Evolutionary conservation across 2,329 filamentous ascomycete genomes (phyloP), one percentile per base, ranked within the genome.

Genomic region (Paracamarosporium sp.): DNA sequence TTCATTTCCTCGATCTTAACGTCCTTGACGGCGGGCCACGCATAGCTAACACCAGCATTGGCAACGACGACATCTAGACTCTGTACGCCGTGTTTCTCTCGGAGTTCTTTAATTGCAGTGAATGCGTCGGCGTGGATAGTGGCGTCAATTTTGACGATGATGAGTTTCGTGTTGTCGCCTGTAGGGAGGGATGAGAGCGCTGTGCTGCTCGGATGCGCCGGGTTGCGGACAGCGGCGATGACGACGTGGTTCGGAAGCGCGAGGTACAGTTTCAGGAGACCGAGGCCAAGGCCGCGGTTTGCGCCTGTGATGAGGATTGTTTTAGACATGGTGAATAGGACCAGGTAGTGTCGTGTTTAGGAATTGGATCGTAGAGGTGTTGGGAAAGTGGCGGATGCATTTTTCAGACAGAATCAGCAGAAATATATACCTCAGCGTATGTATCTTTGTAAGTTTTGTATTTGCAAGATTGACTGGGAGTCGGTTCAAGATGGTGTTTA

Each of bases 171-270:
- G 11, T 24, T 17, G 3, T 11, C 6, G 3, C 5, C 47, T 3
- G 33, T 65, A 17, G 67, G 61, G 4, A 74, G 52, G 8, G 59
- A 36, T 9, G 57, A 47, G 4, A 80, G 68, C 5, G 66, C 60
- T 1, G 67, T 31, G 4, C 68, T 64, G 27, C 62, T 68, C 5
- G 65, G 47, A 22, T 71, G 59, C 1, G 56, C 44, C 1, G 65
- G 70, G 31, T 74, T 61, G n/a, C 78, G 78, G 28, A 78, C 68
- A 4, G 73, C 77, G 17, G 76, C 78, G 9, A 82, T 75, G 46
- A 81, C 74, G 30, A 64, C 78, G 27, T 73, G 74, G 36, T 74
- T 64, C 5, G 77, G 74, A 4, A 74, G 66, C 2, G 60, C 53
- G 38, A 81, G 74, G 61, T 77, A 77, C 3, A 48, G 25, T 48